Base-by-base conservation (phyloP, 345 rosid species). In the Lepidium didymum region DNA sequence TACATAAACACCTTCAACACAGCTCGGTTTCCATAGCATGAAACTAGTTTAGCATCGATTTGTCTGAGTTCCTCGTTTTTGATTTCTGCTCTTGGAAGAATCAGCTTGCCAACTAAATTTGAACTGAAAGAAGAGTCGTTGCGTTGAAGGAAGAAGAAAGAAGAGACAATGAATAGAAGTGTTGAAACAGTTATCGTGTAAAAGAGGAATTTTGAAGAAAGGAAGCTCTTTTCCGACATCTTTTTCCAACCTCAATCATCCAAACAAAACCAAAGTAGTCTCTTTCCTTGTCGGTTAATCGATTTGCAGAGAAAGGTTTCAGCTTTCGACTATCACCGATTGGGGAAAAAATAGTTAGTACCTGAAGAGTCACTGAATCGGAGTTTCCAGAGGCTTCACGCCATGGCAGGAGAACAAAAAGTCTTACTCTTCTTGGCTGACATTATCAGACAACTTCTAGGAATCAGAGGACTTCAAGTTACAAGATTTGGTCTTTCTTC, bases 1-100 rank as follows among this genome's bases (percentile, higher is more conserved):
- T 89, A 92, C 98, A 89, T 83, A 61, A 75, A 92, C 12, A 89
- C 95, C 73, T 81, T 82, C 19, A 89, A 73, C 75, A 74, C 65
- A 67, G 67, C 78, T 51, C 62, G 59, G 54, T 46, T 67, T 16
- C 54, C 70, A 29, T 36, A 12, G 53, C 88, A 84, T 2, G 27
- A 25, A 25, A 25, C 27, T 4, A 25, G 27, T 76, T 66, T 76
- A 65, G 56, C 6, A 69, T 37, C 66, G 21, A 55, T 62, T 68
- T 25, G 64, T 12, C 69, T 52, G 68, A 70, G 72, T 21, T 8
- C 83, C 56, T 34, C 45, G 77, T 67, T 73, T 49, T 66, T 73
- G 72, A 85, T 81, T 67, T 73, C 65, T 65, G 72, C 78, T 75
- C 83, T 87, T n/a, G 80, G 80, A 67, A 82, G 83, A 80, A 82